Conservation (phyloP, 331 rosid species). For the Arachis monticola region DNA sequence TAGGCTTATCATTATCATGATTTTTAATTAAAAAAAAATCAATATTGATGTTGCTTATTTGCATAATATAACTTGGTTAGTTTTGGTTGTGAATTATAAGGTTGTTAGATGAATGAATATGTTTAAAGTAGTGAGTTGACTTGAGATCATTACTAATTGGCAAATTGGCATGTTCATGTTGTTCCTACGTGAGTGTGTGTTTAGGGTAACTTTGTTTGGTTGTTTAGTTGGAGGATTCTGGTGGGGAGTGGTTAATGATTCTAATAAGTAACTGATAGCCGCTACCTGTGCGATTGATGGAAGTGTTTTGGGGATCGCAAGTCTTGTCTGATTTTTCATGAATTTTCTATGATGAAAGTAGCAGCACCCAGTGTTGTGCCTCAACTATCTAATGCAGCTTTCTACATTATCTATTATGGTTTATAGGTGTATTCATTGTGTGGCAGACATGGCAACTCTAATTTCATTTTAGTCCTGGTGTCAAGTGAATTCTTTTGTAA, state of each 20-base stretch:
- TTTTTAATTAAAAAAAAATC: too few species aligned
- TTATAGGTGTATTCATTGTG: neutral
- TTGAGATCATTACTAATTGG: neutral
- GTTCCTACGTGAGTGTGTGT: neutral
- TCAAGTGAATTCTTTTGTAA: neutral
- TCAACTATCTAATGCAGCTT: slow-evolving; percentile 10
- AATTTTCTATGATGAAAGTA: slow-evolving; percentile 1
- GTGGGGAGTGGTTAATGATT: slow-evolving; percentile 6
- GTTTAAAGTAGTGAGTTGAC: neutral
- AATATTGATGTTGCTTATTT: too few species aligned
- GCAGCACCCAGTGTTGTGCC: slow-evolving; percentile 1
- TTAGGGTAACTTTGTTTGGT: neutral
- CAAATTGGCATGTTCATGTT: neutral
- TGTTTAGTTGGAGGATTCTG: neutral
- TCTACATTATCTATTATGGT: slow-evolving; percentile 8
- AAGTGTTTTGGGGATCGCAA: neutral
- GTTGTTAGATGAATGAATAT: neutral
- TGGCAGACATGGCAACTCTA: slow-evolving; percentile 13
- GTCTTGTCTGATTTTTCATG: slow-evolving; percentile 2
- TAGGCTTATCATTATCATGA: too few species aligned
- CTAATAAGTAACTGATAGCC: neutral
- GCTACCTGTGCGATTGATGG: neutral
- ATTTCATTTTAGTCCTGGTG: neutral
- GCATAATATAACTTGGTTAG: neutral
- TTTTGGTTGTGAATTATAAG: neutral